These are phyloP conservation scores for Suillus spraguei DNA, from an alignment of 768 basidiomycete species.

Conservation along the genomic window DNA sequence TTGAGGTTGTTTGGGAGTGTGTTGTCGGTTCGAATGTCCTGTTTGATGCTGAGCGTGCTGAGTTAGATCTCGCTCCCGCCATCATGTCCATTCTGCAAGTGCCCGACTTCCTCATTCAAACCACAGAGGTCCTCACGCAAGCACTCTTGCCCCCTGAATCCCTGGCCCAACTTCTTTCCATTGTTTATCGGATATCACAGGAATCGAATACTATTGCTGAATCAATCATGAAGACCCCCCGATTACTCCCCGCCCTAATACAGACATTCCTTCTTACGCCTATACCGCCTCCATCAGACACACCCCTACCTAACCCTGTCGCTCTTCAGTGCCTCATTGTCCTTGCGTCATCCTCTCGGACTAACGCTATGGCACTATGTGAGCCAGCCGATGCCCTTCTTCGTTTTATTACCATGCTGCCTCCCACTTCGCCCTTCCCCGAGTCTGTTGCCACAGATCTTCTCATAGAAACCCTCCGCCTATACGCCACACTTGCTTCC, in stretches of 20 bases:
- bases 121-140: conserved; percentile 41
- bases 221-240: conserved; percentile 50
- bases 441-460: conserved; percentile 44
- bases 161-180: conserved; percentile 54
- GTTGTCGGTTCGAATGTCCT: conserved; percentile 40
- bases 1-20: conserved; percentile 72
- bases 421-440: conserved; percentile 44
- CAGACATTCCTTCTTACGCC: conserved; percentile 60
- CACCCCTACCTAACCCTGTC: conserved; percentile 39
- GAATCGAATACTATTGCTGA: conserved; percentile 57
- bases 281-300: conserved; percentile 41
- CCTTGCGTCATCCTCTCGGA: conserved; percentile 67
- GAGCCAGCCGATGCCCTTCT: conserved; percentile 67
- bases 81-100: conserved; percentile 29
- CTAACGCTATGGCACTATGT: conserved; percentile 58
- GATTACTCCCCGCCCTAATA: conserved; percentile 54
- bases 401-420: conserved; percentile 67
- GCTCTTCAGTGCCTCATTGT: conserved; percentile 60
- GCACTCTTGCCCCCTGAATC: conserved; percentile 51
- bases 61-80: conserved; percentile 33
- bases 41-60: conserved; percentile 43
- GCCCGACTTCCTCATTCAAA: conserved; percentile 52
- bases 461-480: conserved; percentile 55
- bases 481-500: conserved; percentile 66
- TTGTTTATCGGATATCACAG: conserved; percentile 63